Evolutionary conservation across 2,329 filamentous ascomycete species (phyloP).

Genomic region (Exophiala sideris): DNA sequence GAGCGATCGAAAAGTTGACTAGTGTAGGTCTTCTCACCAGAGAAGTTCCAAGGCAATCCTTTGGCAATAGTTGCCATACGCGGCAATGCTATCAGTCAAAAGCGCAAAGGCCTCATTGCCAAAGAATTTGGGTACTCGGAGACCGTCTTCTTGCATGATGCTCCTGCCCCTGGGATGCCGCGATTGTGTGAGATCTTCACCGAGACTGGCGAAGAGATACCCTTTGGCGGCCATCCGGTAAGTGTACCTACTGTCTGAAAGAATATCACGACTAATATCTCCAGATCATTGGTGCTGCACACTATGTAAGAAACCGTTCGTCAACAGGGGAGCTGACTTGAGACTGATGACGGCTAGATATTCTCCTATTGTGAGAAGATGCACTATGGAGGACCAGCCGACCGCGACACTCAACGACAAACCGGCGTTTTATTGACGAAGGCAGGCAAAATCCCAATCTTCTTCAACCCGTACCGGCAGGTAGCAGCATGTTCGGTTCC

Average conservation of each 20-base stretch:
- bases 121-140: constrained; percentile 64
- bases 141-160: constrained; percentile 60
- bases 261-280: not conserved
- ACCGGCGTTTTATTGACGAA: constrained; percentile 34
- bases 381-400: constrained; percentile 12
- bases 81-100: constrained; percentile 44
- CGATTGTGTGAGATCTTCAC: constrained; percentile 60
- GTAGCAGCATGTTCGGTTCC: constrained; percentile 63
- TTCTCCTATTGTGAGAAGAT: constrained; percentile 18
- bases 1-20: not conserved
- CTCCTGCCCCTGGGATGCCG: constrained; percentile 34
- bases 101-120: constrained; percentile 57
- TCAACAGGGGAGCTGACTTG: not conserved
- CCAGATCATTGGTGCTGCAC: constrained; percentile 53
- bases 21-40: constrained; percentile 45
- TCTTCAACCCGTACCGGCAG: constrained; percentile 38
- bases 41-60: constrained; percentile 55
- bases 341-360: constrained; percentile 2
- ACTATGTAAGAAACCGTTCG: constrained; percentile 39
- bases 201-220: constrained; percentile 48
- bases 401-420: constrained; percentile 22
- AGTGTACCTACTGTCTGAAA: not conserved
- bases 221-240: constrained; percentile 60
- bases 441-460: constrained; percentile 44
- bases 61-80: constrained; percentile 58